Conservation (phyloP, 1,284 basidiomycete genomes). For the Leccinum laetum region DNA sequence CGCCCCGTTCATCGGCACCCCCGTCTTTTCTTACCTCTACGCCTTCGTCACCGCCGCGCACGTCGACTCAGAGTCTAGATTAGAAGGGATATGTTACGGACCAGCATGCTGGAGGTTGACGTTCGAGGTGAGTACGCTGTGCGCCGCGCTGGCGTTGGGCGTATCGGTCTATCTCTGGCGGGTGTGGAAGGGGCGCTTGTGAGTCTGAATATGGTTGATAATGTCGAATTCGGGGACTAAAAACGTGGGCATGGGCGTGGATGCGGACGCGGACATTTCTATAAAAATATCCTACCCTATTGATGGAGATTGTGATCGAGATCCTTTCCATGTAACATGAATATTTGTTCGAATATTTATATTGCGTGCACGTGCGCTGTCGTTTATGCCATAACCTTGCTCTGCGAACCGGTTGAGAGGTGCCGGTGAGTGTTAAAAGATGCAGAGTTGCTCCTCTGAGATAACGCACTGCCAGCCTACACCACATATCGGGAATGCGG, state of each 20-base stretch:
- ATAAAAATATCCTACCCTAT: not conserved
- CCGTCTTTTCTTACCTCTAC: conserved; percentile 74
- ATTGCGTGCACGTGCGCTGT: not conserved
- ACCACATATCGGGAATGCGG: not conserved
- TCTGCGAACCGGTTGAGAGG: not conserved
- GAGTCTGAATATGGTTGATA: conserved; percentile 9
- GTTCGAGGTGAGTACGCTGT: conserved; percentile 50
- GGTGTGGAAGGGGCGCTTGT: conserved; percentile 59
- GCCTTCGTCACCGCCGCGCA: conserved; percentile 61
- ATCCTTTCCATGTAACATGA: not conserved
- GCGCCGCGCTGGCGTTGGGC: conserved; percentile 45
- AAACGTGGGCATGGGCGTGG: not conserved
- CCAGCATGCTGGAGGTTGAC: too few relatives aligned
- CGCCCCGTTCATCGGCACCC: conserved; percentile 71
- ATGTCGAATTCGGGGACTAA: not conserved
- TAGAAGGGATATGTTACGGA: too few relatives aligned
- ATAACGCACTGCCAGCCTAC: not conserved
- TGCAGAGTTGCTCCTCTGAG: not conserved
- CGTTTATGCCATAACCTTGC: not conserved
- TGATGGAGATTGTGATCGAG: not conserved
- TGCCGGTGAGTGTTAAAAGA: not conserved
- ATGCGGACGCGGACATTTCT: not conserved
- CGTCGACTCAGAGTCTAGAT: conserved; percentile 30
- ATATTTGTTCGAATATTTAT: not conserved
- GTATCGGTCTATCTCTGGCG: conserved; percentile 55